Base-by-base conservation (phyloP, 176 grass and related monocot species). In the Phragmites australis region DNA sequence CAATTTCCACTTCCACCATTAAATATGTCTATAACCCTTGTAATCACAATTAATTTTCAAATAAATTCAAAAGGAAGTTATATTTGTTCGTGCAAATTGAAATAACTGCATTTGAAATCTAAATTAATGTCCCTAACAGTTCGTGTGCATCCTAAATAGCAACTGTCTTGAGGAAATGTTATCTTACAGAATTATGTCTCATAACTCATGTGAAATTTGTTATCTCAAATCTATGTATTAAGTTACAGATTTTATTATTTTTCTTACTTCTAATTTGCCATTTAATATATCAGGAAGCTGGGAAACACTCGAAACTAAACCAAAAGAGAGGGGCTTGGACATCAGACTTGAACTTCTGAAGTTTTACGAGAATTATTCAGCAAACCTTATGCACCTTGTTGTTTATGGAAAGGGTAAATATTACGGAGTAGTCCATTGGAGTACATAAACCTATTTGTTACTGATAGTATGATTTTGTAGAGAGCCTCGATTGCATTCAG, bases 321-420 rank as follows among this genome's bases (percentile, higher is more conserved):
- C 90, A 49, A 98, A 91, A 89, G 89, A 72, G 70, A 92, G 86
- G 81, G 90, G 92, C 47, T 59, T 98, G 61, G 88, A 98, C 83
- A 93, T 91, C 63, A 98, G 92, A 75, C 68, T 79, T 77, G 92
- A 94, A 59, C 90, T 98, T 70, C 50, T 97, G 58, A 94, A 90
- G 88, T 93, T 98, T 76, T 98, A 98, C 0, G 75, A 93, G 30
- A 90, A 89, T 49, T 98, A 98, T 93, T 98, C 96, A 27, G 88
- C 96, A 61, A 94, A 98, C 53, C 71, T 98, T 81, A 98, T 98
- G 96, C 90, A 91, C 77, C 96, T 98, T 82, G 90, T 90, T 82
- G 92, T 98, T 59, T 98, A 98, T 84, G 92, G 80, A 91, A 93
- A 85, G 79, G 95, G 96, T 98, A 87, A 74, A 42, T 68, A 81